These are phyloP conservation scores for Gentiana macrophylla DNA, from an alignment of 257 asterid species.

Conservation along the genomic window DNA sequence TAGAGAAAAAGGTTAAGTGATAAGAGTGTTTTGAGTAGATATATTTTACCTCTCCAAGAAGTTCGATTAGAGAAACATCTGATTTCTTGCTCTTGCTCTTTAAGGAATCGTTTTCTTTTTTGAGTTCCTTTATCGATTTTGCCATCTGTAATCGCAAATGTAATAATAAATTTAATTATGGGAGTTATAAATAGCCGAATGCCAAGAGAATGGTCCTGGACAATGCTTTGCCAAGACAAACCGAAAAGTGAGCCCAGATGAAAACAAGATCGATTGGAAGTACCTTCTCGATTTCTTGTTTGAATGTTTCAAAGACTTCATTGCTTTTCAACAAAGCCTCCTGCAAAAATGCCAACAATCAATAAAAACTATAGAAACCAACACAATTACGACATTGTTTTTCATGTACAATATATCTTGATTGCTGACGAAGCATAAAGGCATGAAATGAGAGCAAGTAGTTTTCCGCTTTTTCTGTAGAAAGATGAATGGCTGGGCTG, in stretches of 20 bases:
- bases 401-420: too few relatives aligned
- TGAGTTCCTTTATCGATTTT: slow-evolving; percentile 79
- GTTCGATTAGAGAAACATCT: slow-evolving; percentile 78
- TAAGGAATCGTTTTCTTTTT: slow-evolving; percentile 76
- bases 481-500: too few relatives aligned
- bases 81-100: slow-evolving; percentile 75
- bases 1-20: neutral
- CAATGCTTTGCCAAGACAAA: neutral
- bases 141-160: slow-evolving; percentile 53
- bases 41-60: slow-evolving; percentile 73
- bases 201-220: neutral
- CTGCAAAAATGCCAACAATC: slow-evolving; percentile 27
- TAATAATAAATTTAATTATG: slow-evolving; percentile 1
- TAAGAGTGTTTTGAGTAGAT: neutral
- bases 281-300: slow-evolving; percentile 97
- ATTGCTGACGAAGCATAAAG: too few relatives aligned
- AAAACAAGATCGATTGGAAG: neutral
- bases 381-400: too few relatives aligned
- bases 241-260: too few relatives aligned
- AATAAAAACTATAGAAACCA: neutral
- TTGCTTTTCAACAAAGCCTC: slow-evolving; percentile 96
- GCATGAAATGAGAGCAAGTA: too few relatives aligned
- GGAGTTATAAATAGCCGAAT: neutral
- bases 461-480: too few relatives aligned
- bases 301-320: slow-evolving; percentile 89